Evolutionary conservation across 2,329 filamentous ascomycete genomes (phyloP).

Genomic region (Phialophora chinensis): DNA sequence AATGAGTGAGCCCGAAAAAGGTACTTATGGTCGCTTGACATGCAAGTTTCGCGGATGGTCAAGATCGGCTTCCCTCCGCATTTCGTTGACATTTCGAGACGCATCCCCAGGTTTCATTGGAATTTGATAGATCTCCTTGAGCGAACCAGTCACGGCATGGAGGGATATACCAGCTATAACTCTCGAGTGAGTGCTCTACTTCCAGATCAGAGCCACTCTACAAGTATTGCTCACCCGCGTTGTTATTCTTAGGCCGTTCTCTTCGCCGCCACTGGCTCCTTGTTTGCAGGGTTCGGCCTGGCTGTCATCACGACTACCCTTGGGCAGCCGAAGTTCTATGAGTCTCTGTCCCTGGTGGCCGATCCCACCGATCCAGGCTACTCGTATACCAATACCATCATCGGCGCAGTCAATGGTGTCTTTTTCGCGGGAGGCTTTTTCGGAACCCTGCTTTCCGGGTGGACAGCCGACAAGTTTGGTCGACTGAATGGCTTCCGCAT

Average conservation of each 20-base stretch:
- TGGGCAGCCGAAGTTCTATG: conserved; percentile 54
- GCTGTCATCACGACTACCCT: conserved; percentile 51
- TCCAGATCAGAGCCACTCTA: neutral
- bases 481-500: conserved; percentile 41
- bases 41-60: neutral
- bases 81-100: neutral
- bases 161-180: conserved; percentile 9
- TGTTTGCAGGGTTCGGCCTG: conserved; percentile 42
- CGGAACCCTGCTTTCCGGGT: conserved; percentile 46
- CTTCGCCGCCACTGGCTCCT: conserved; percentile 44
- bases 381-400: conserved; percentile 48
- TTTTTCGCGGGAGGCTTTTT: conserved; percentile 50
- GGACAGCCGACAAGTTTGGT: conserved; percentile 46
- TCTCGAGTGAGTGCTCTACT: neutral
- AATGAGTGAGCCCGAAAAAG: neutral
- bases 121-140: neutral
- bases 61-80: neutral
- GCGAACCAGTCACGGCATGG: neutral
- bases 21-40: neutral
- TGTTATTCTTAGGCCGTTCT: conserved; percentile 36
- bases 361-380: conserved; percentile 45
- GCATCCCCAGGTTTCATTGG: neutral
- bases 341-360: conserved; percentile 45
- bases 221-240: too few species aligned
- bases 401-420: conserved; percentile 52